Conservation (phyloP, 2,329 filamentous ascomycete genomes). For the Chrysosporium queenslandicum region DNA sequence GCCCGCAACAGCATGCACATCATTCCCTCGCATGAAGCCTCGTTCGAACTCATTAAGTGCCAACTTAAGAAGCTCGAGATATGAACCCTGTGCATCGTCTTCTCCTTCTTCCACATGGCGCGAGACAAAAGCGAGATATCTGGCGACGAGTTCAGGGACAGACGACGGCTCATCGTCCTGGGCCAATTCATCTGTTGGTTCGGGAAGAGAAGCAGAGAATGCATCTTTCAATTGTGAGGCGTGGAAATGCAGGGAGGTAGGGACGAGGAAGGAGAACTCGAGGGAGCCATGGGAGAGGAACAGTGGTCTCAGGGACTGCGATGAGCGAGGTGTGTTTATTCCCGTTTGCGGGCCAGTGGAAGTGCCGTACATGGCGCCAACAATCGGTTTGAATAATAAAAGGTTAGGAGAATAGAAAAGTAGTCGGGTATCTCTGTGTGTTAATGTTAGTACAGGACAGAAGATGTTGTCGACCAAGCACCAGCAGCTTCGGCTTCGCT, state of each 20-base stretch:
- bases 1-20: slow-evolving; percentile 83
- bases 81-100: slow-evolving; percentile 77
- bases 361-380: slow-evolving; percentile 69
- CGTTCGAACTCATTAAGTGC: slow-evolving; percentile 94
- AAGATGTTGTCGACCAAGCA: background rate
- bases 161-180: slow-evolving; percentile 99
- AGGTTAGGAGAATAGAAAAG: background rate
- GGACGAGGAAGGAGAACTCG: slow-evolving; percentile 91
- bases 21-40: slow-evolving; percentile 86
- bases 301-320: slow-evolving; percentile 81
- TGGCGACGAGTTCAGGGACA: slow-evolving; percentile 77
- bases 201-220: slow-evolving; percentile 74
- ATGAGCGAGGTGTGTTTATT: slow-evolving; percentile 91
- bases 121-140: slow-evolving; percentile 86
- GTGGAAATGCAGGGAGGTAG: slow-evolving; percentile 90
- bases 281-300: slow-evolving; percentile 87
- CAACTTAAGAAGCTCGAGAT: slow-evolving; percentile 84
- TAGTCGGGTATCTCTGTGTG: background rate
- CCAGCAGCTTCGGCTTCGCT: background rate
- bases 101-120: slow-evolving; percentile 85
- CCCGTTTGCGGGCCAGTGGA: slow-evolving; percentile 79
- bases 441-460: background rate
- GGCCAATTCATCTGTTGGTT: slow-evolving; percentile 90
- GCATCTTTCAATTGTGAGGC: slow-evolving; percentile 87
- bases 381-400: background rate